These are phyloP conservation scores for Zygosaccharomyces siamensis DNA, from an alignment of 805 yeast species.

Conservation along the genomic window DNA sequence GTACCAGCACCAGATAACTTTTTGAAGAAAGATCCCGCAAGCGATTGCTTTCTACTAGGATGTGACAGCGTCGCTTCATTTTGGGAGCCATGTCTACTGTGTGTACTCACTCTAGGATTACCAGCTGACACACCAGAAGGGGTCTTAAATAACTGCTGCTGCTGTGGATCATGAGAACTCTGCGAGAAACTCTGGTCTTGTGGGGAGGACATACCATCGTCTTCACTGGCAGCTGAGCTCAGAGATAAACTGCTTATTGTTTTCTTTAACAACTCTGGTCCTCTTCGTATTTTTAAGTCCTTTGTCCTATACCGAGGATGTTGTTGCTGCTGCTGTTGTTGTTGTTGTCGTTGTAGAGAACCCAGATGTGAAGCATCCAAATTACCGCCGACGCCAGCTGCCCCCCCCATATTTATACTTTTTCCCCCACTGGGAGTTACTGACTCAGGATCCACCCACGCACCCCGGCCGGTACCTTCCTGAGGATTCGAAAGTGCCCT, in stretches of 20 bases:
- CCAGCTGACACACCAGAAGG: neutral
- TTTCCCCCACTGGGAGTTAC: neutral
- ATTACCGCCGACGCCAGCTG: conserved; percentile 4
- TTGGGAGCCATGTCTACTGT: neutral
- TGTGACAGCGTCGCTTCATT: conserved; percentile 1
- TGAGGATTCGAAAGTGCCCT: neutral
- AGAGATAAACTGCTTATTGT: conserved; percentile 27
- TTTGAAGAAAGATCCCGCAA: conserved; percentile 26
- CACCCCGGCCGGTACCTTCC: neutral
- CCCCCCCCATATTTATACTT: conserved; percentile 1
- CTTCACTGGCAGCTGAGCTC: conserved; percentile 5
- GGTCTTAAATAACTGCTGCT: neutral
- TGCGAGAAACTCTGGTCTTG: neutral
- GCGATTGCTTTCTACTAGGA: conserved; percentile 25
- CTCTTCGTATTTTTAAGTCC: conserved; percentile 15
- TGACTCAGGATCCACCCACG: neutral
- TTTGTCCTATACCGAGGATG: neutral
- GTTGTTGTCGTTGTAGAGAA: neutral
- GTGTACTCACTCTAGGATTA: neutral
- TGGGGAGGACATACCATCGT: neutral
- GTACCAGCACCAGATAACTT: conserved; percentile 21
- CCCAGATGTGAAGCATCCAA: neutral
- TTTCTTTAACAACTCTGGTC: conserved; percentile 16
- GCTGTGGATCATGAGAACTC: neutral
- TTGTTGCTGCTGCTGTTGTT: neutral